These are phyloP conservation scores for Aspergillus aculeatus DNA, from an alignment of 2,329 filamentous ascomycete species.

Conservation along the genomic window DNA sequence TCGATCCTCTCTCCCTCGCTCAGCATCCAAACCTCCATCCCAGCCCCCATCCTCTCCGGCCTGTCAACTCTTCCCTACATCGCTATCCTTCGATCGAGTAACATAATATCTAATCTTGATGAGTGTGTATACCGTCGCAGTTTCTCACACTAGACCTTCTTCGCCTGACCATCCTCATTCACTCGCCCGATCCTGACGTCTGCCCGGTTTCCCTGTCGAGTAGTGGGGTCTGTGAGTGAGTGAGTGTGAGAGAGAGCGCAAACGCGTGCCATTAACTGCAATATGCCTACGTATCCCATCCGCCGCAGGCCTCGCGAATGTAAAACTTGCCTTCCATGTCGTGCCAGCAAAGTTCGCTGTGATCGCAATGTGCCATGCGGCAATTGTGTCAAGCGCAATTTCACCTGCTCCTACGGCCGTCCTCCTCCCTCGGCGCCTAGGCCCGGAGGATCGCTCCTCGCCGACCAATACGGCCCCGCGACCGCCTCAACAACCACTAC, in stretches of 20 bases:
- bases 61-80: neutral
- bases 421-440: constrained; percentile 22
- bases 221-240: constrained; percentile 8
- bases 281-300: constrained; percentile 36
- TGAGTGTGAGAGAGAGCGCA: neutral
- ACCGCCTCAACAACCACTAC: constrained; percentile 17
- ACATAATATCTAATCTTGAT: neutral
- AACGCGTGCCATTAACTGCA: constrained; percentile 9
- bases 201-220: constrained; percentile 5
- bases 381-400: constrained; percentile 44
- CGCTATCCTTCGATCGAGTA: neutral
- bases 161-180: neutral
- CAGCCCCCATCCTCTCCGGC: neutral
- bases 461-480: constrained; percentile 16
- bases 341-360: constrained; percentile 51
- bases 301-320: constrained; percentile 38
- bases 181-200: constrained; percentile 1
- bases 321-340: constrained; percentile 52
- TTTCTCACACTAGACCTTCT: constrained; percentile 3
- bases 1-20: neutral
- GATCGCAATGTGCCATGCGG: constrained; percentile 43
- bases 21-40: neutral
- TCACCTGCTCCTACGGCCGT: constrained; percentile 39
- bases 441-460: constrained; percentile 10
- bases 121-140: neutral